Evolutionary conservation across 768 basidiomycete species (phyloP).

Genomic region (Arthromyces matolae): DNA sequence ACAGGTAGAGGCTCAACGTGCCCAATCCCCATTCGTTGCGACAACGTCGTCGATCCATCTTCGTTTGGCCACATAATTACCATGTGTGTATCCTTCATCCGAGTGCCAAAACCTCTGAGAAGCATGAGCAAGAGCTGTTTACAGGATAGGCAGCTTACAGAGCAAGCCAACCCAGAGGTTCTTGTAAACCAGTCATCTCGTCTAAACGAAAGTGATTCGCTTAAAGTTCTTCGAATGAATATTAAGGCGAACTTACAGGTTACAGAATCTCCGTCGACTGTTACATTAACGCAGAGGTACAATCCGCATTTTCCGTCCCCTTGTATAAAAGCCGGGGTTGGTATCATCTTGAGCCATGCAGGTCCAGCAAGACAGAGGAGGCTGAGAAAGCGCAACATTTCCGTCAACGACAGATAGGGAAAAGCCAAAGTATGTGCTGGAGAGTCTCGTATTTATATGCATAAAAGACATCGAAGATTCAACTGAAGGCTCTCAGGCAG

Average conservation of each 20-base stretch:
- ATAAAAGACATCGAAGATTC: not conserved
- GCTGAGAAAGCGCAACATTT: conserved; percentile 13
- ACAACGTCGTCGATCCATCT: conserved; percentile 53
- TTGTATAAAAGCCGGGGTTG: conserved; percentile 27
- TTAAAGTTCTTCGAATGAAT: not conserved
- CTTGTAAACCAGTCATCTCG: conserved; percentile 37
- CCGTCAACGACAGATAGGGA: not conserved
- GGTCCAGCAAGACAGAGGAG: conserved; percentile 13
- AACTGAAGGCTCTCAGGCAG: conserved; percentile 3
- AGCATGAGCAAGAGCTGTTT: conserved; percentile 1
- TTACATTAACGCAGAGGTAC: conserved; percentile 47
- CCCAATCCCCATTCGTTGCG: conserved; percentile 49
- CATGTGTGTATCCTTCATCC: conserved; percentile 51
- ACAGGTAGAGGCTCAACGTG: conserved; percentile 46
- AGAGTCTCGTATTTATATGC: conserved; percentile 5
- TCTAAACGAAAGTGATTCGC: conserved; percentile 27
- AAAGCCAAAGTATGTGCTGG: conserved; percentile 1
- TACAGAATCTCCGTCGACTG: conserved; percentile 36
- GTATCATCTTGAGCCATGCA: conserved; percentile 20
- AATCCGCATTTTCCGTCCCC: conserved; percentile 42
- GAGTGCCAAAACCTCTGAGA: conserved; percentile 45
- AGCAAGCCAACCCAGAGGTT: conserved; percentile 50
- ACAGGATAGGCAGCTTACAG: conserved; percentile 32
- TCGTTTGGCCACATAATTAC: conserved; percentile 50
- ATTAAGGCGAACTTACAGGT: conserved; percentile 39